Percentiles rank a stretch among this genome's conserved stretches.
Conservation (phyloP, 2,329 filamentous ascomycete genomes). For the Bipolaris victoriae region DNA sequence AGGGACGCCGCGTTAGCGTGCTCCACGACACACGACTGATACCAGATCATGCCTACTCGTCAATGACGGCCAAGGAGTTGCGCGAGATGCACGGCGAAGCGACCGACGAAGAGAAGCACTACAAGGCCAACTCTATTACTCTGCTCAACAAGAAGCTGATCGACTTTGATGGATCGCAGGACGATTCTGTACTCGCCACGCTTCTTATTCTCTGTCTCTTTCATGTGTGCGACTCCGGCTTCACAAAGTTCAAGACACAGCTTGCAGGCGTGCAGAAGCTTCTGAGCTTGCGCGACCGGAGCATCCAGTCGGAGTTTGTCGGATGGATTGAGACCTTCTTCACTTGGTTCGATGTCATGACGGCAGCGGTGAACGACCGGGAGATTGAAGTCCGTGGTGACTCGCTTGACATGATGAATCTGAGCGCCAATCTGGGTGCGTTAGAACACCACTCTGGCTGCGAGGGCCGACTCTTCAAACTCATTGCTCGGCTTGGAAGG, state of each 20-base stretch:
- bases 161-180: conserved; percentile 73
- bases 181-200: conserved; percentile 87
- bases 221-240: conserved; percentile 89
- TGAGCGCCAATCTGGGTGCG: conserved; percentile 71
- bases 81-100: conserved; percentile 60
- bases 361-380: conserved; percentile 87
- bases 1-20: conserved; percentile 44
- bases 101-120: conserved; percentile 77
- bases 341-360: conserved; percentile 93
- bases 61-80: conserved; percentile 46
- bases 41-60: conserved; percentile 48
- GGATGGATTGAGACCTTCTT: conserved; percentile 93
- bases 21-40: conserved; percentile 41
- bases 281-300: conserved; percentile 73
- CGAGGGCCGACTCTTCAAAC: conserved; percentile 83
- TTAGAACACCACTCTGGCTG: conserved; percentile 88
- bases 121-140: conserved; percentile 83
- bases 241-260: conserved; percentile 91
- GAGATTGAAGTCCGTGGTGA: conserved; percentile 77
- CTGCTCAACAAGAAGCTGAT: conserved; percentile 84
- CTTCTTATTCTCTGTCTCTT: conserved; percentile 89
- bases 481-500: conserved; percentile 81
- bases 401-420: conserved; percentile 67
- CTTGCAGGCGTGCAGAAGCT: conserved; percentile 93
- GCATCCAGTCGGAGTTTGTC: conserved; percentile 68